Base-by-base conservation (phyloP, 176 grass and related monocot genomes). In the Oryza officinalis region DNA sequence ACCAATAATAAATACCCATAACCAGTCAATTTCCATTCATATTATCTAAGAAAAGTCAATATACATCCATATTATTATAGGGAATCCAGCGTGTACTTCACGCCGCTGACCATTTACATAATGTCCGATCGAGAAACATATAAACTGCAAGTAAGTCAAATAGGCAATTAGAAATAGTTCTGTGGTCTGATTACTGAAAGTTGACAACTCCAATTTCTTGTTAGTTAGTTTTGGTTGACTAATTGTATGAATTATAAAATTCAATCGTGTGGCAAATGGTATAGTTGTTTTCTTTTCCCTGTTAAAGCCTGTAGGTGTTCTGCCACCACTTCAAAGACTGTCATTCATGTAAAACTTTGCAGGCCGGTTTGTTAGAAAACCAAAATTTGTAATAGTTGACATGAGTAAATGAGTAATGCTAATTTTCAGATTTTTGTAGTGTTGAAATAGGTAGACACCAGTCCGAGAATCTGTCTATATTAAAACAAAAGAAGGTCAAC, bases 31-130 rank as follows among this genome's bases (percentile, higher is more conserved):
- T 25, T 8, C 31, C 10, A 79, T 32, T 17, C 26, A 65, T 45
- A 64, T 18, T 47, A 4, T 35, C 20, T 57, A 31, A 17, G 13
- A 17, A 43, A 79, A 79, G 63, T 79, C 77, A 79, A 79, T 79
- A 26, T 4, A 67, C 5, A 44, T 30, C 10, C 41, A 67, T n/a
- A 46, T 12, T 35, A 5, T 47, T 22, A 27, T 27, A 49, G 13
- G 22, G 10, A 79, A 71, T 72, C 67, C 13, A 63, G 27, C 2
- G 14, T 64, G 76, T 28, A 78, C 22, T 12, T 37, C 31, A 80
- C 31, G 63, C 26, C 63, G 26, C 40, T 65, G 22, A 52, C 44
- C 18, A 38, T 54, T 6, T 66, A 41, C 6, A 45, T 27, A 44
- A 60, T 38, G 8, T 25, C 27, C 30, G 27, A 44, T 26, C 12